phyloP scores from a whole-genome alignment of 768 basidiomycete genomes.

The Pleurotus ostreatus region DNA sequence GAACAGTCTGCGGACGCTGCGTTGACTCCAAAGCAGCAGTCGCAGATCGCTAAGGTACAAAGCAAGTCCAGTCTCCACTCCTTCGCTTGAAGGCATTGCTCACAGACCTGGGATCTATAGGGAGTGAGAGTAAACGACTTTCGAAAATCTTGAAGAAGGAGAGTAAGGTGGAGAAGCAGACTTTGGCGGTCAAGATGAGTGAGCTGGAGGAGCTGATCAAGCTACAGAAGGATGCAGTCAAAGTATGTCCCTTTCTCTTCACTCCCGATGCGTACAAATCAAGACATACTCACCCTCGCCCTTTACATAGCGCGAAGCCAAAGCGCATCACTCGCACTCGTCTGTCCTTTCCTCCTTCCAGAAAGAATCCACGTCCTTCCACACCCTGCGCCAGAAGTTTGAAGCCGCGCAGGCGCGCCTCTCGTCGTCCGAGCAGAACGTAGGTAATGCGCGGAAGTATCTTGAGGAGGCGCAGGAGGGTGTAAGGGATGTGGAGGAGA shows the following conservation, averaged over 20 bases:
- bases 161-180: constrained; percentile 61
- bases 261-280: not conserved
- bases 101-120: too few relatives aligned
- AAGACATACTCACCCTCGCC: not conserved
- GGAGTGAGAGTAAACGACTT: constrained; percentile 53
- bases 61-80: too few relatives aligned
- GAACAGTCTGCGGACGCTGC: constrained; percentile 1
- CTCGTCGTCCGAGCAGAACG: constrained; percentile 37
- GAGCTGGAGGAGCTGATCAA: constrained; percentile 66
- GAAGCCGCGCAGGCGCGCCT: constrained; percentile 48
- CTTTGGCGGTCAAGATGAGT: constrained; percentile 55
- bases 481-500: not conserved
- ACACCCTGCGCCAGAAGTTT: constrained; percentile 58
- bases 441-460: constrained; percentile 50
- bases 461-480: constrained; percentile 39
- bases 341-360: constrained; percentile 55
- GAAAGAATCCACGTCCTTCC: constrained; percentile 57
- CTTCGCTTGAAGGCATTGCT: too few relatives aligned
- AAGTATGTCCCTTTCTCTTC: constrained; percentile 29
- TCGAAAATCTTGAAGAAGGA: constrained; percentile 71
- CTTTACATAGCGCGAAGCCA: constrained; percentile 48
- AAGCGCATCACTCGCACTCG: constrained; percentile 47
- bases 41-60: not conserved
- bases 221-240: constrained; percentile 64
- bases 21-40: not conserved